Evolutionary conservation across 2,329 filamentous ascomycete genomes (phyloP), one percentile per base, ranked within the genome.

Genomic region (Leptographium flavum): DNA sequence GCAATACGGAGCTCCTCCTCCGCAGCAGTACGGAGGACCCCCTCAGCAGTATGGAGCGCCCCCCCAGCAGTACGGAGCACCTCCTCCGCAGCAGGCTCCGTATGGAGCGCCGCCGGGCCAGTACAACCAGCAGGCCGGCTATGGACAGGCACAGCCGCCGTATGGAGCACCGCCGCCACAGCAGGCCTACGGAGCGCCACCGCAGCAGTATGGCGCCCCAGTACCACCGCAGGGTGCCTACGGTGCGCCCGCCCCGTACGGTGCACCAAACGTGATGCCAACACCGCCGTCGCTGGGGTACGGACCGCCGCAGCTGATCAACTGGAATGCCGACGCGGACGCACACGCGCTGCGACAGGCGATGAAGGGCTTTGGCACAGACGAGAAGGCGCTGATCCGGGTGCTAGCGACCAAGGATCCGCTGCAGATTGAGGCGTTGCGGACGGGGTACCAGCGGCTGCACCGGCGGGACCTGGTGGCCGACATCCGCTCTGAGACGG

Each of bases 311-410:
- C 82, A 84, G 55, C 67, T 75, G 39, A 82, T 85, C 37, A 70
- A 75, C 27, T 81, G 72, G 69, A 79, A 94, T 51, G 81, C 77
- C 40, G 70, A 66, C 3, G 65, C 68, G 13, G 79, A 92, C 54
- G 83, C 86, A 0, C 75, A 87, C 47, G 74, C 70, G 4, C 67
- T 94, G 21, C 77, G 86, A 44, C 74, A 74, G 53, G 86, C 90
- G 2, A 94, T 95, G 87, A 94, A 94, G 62, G 87, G 60, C 0
- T 85, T 94, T 50, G 90, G 88, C 30, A 95, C 88, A 0, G 79
- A 96, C 56, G 88, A 95, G 60, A 81, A 79, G 55, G 62, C 73
- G 0, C 66, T 96, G 15, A 88, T 94, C 51, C 66, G 69, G 2
- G 66, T 81, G 3, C 67, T 96, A 9, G 66, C 81, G 3, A 74